phyloP scores from a whole-genome alignment of 371 early-diverging fungal species.

The Mortierella sp. region DNA sequence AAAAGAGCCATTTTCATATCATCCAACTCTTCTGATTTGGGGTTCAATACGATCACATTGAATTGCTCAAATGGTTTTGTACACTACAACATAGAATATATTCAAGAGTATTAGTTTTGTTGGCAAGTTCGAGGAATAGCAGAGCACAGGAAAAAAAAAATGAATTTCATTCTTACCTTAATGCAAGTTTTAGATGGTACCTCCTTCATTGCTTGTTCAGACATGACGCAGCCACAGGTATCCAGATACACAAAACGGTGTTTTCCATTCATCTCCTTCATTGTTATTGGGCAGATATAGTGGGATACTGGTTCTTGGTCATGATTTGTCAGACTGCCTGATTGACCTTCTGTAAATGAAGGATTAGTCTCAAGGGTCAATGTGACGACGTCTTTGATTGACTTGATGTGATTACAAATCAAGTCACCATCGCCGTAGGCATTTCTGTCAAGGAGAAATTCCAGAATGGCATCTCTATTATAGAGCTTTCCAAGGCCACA shows the following conservation, averaged over 20 bases:
- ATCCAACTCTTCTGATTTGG: slow-evolving; percentile 74
- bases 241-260: slow-evolving; percentile 81
- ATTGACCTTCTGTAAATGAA: slow-evolving; percentile 61
- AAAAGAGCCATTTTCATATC: slow-evolving; percentile 66
- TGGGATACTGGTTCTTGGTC: slow-evolving; percentile 68
- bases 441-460: slow-evolving; percentile 82
- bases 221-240: slow-evolving; percentile 92
- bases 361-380: slow-evolving; percentile 84
- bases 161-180: slow-evolving; percentile 53
- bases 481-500: slow-evolving; percentile 91
- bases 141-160: background rate
- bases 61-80: slow-evolving; percentile 67
- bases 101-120: background rate
- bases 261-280: slow-evolving; percentile 96
- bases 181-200: slow-evolving; percentile 73
- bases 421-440: slow-evolving; percentile 87
- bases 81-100: slow-evolving; percentile 63
- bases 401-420: slow-evolving; percentile 84
- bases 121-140: background rate
- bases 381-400: slow-evolving; percentile 80
- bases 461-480: slow-evolving; percentile 91
- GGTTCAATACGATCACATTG: slow-evolving; percentile 85
- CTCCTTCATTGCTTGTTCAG: slow-evolving; percentile 87
- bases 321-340: slow-evolving; percentile 47
- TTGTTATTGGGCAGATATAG: slow-evolving; percentile 92